Evolutionary conservation across 2,329 filamentous ascomycete species (phyloP).

Genomic region (Penicillium polonicum): DNA sequence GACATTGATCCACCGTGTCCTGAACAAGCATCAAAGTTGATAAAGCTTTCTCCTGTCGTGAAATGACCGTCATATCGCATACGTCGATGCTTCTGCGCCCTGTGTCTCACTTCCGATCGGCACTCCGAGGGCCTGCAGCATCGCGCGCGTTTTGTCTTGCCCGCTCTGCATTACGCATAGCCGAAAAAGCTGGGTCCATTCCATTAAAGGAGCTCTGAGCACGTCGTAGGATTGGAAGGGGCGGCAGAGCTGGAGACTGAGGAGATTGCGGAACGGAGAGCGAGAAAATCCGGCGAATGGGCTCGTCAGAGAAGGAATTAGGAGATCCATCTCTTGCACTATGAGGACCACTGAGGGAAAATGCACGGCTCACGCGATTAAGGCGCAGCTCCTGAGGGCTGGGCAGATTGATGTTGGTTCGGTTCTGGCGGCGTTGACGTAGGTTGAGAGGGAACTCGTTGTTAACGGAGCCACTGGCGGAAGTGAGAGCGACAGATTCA

Average conservation of each 20-base stretch:
- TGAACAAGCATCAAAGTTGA: background rate
- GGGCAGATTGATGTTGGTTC: background rate
- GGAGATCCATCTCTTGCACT: conserved; percentile 3
- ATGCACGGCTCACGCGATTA: background rate
- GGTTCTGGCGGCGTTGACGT: conserved; percentile 6
- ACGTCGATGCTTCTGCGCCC: background rate
- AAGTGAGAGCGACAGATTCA: conserved; percentile 13
- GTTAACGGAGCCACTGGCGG: conserved; percentile 7
- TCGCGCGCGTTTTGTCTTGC: background rate
- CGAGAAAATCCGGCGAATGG: background rate
- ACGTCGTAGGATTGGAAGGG: background rate
- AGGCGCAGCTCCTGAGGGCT: background rate
- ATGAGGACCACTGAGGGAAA: background rate
- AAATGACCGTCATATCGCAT: background rate
- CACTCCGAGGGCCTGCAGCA: background rate
- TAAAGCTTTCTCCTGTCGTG: background rate
- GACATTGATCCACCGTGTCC: background rate
- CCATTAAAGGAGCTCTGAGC: conserved; percentile 8
- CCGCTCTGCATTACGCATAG: background rate
- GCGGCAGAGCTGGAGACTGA: background rate
- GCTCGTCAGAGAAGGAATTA: background rate
- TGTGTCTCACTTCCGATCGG: background rate
- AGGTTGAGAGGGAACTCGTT: background rate
- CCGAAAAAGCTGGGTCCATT: conserved; percentile 5
- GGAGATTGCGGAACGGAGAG: conserved; percentile 1